Evolutionary conservation across 1,284 basidiomycete species (phyloP).

Genomic region (Fomitopsis pinicola): DNA sequence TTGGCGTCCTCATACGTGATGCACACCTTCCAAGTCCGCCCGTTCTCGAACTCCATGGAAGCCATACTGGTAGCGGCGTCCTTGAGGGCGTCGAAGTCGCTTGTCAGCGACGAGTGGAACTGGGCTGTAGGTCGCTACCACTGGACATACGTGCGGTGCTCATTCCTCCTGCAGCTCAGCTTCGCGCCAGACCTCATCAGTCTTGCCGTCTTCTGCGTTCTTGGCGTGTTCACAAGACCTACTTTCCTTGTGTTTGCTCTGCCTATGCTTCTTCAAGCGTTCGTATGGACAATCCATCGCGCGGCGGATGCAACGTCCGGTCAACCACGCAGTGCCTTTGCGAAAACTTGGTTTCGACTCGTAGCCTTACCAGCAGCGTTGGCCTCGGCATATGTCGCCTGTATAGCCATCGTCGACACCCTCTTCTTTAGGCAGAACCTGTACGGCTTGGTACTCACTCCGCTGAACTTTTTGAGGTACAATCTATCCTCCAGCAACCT

Average conservation of each 20-base stretch:
- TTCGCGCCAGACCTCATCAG: not conserved
- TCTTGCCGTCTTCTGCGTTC: slow-evolving; percentile 12
- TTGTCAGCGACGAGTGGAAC: not conserved
- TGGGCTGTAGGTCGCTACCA: not conserved
- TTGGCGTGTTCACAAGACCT: slow-evolving; percentile 32
- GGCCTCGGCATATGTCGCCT: slow-evolving; percentile 12
- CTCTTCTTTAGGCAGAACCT: slow-evolving; percentile 27
- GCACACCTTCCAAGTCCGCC: slow-evolving; percentile 35
- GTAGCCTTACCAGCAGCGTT: slow-evolving; percentile 17
- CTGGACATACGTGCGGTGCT: not conserved
- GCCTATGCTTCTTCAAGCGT: slow-evolving; percentile 26
- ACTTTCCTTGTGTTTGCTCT: slow-evolving; percentile 33
- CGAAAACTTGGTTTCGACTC: slow-evolving; percentile 1
- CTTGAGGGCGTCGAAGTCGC: slow-evolving; percentile 17
- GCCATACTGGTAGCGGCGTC: slow-evolving; percentile 28
- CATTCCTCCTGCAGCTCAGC: not conserved
- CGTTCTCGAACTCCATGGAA: slow-evolving; percentile 38
- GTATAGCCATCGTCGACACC: slow-evolving; percentile 26
- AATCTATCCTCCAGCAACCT: slow-evolving; percentile 34
- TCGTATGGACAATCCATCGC: slow-evolving; percentile 16
- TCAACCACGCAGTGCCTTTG: not conserved
- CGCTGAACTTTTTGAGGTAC: slow-evolving; percentile 36
- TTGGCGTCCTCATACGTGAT: slow-evolving; percentile 36
- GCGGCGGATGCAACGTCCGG: not conserved
- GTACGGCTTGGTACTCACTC: slow-evolving; percentile 26